Evolutionary conservation across 441 rosid species (phyloP).

Genomic region (Arabidopsis lyrata): DNA sequence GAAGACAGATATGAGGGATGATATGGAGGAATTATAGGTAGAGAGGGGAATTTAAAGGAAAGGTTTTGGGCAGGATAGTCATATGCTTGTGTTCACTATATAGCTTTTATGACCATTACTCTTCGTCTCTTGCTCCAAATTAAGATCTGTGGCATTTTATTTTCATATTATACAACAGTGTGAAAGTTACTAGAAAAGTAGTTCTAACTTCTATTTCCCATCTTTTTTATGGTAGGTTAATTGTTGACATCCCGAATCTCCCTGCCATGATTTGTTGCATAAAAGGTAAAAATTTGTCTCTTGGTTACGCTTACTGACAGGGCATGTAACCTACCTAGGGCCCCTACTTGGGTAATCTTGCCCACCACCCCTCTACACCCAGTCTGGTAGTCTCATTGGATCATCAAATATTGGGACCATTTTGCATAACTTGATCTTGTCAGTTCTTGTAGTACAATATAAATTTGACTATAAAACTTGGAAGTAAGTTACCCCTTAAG

Average conservation of each 20-base stretch:
- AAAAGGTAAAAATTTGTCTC: slow-evolving; percentile 33
- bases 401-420: slow-evolving; percentile 40
- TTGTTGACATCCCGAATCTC: slow-evolving; percentile 17
- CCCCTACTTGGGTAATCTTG: slow-evolving; percentile 65
- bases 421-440: slow-evolving; percentile 39
- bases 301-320: slow-evolving; percentile 40
- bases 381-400: slow-evolving; percentile 60
- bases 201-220: slow-evolving; percentile 26
- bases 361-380: slow-evolving; percentile 49
- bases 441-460: slow-evolving; percentile 27
- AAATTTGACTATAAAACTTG: slow-evolving; percentile 36
- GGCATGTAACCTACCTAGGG: slow-evolving; percentile 41
- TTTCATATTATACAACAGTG: slow-evolving; percentile 31
- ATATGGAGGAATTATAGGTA: slow-evolving; percentile 27
- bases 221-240: slow-evolving; percentile 22
- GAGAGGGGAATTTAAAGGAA: slow-evolving; percentile 69
- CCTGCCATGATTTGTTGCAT: slow-evolving; percentile 19
- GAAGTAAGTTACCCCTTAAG: slow-evolving; percentile 34
- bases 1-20: not conserved
- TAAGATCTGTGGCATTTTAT: slow-evolving; percentile 29
- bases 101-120: slow-evolving; percentile 35
- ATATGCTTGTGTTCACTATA: slow-evolving; percentile 43
- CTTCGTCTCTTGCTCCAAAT: slow-evolving; percentile 43
- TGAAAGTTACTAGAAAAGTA: slow-evolving; percentile 50
- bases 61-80: slow-evolving; percentile 60